Evolutionary conservation across 2,329 filamentous ascomycete species (phyloP).

Genomic region (Colletotrichum karsti): DNA sequence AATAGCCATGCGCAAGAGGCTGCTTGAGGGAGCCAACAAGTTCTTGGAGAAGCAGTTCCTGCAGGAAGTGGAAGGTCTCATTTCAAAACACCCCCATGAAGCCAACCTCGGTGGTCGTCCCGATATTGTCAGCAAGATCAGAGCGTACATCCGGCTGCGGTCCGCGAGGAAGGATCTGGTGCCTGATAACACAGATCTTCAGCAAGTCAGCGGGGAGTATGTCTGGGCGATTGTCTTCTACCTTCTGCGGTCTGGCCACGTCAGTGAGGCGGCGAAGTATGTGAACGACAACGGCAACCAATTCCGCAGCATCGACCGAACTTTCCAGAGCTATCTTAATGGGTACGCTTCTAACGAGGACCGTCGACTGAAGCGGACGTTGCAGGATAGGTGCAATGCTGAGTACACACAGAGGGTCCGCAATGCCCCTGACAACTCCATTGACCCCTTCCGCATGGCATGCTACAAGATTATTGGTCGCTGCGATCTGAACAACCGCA

Average conservation of each 20-base stretch:
- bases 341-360: conserved; percentile 83
- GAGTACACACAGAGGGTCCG: conserved; percentile 88
- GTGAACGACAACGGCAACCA: conserved; percentile 81
- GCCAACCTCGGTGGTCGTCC: conserved; percentile 91
- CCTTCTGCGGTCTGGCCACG: conserved; percentile 84
- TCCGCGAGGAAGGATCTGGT: conserved; percentile 84
- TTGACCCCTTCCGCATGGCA: conserved; percentile 95
- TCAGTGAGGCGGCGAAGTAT: conserved; percentile 86
- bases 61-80: conserved; percentile 77
- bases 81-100: conserved; percentile 86
- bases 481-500: conserved; percentile 72
- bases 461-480: conserved; percentile 98
- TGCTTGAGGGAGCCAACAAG: conserved; percentile 79
- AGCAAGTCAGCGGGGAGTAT: conserved; percentile 82
- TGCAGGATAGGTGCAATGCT: conserved; percentile 87
- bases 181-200: conserved; percentile 81
- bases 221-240: conserved; percentile 97
- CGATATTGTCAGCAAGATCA: conserved; percentile 88
- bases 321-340: conserved; percentile 87
- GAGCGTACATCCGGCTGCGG: conserved; percentile 88
- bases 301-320: conserved; percentile 90
- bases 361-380: conserved; percentile 77
- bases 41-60: conserved; percentile 87
- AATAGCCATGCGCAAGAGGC: conserved; percentile 77
- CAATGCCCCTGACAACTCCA: conserved; percentile 84